Evolutionary conservation across 495 filamentous ascomycete genomes (phyloP).

Genomic region (Penicillium ucsense): DNA sequence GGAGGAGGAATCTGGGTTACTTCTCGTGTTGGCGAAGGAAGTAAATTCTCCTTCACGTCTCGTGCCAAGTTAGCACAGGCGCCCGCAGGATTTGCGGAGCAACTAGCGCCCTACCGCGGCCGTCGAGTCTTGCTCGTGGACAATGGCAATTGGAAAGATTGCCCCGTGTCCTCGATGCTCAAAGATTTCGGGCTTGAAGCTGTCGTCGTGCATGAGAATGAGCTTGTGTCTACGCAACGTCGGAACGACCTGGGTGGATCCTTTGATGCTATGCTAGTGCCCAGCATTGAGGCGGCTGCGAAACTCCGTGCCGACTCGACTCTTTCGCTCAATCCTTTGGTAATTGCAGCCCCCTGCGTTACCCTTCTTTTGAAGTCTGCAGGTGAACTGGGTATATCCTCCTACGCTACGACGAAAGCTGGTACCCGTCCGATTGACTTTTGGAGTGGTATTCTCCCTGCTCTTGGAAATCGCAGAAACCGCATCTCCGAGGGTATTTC

Average conservation of each 20-base stretch:
- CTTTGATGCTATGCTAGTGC: slow-evolving; percentile 87
- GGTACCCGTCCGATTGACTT: slow-evolving; percentile 75
- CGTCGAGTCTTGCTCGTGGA: slow-evolving; percentile 82
- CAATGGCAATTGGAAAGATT: slow-evolving; percentile 56
- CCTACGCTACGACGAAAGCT: slow-evolving; percentile 81
- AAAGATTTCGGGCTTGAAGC: slow-evolving; percentile 61
- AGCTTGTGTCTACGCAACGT: slow-evolving; percentile 36
- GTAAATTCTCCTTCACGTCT: slow-evolving; percentile 81
- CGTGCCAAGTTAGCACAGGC: slow-evolving; percentile 63
- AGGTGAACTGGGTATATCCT: slow-evolving; percentile 81
- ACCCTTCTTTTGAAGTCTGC: slow-evolving; percentile 82
- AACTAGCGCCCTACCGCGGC: slow-evolving; percentile 66
- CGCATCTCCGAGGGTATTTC: slow-evolving; percentile 76
- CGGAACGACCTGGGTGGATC: slow-evolving; percentile 38
- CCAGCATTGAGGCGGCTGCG: slow-evolving; percentile 76
- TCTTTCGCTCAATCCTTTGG: slow-evolving; percentile 84
- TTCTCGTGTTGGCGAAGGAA: slow-evolving; percentile 72
- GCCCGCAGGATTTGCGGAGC: slow-evolving; percentile 61
- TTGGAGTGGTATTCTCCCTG: slow-evolving; percentile 87
- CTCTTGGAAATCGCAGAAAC: slow-evolving; percentile 76
- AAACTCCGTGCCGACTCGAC: slow-evolving; percentile 64
- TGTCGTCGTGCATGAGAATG: slow-evolving; percentile 50
- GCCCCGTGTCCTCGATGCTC: slow-evolving; percentile 64
- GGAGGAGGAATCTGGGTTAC: slow-evolving; percentile 80
- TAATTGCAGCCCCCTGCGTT: slow-evolving; percentile 74